phyloP scores from a whole-genome alignment of 2,329 filamentous ascomycete species.

The Pyrenophora teres region DNA sequence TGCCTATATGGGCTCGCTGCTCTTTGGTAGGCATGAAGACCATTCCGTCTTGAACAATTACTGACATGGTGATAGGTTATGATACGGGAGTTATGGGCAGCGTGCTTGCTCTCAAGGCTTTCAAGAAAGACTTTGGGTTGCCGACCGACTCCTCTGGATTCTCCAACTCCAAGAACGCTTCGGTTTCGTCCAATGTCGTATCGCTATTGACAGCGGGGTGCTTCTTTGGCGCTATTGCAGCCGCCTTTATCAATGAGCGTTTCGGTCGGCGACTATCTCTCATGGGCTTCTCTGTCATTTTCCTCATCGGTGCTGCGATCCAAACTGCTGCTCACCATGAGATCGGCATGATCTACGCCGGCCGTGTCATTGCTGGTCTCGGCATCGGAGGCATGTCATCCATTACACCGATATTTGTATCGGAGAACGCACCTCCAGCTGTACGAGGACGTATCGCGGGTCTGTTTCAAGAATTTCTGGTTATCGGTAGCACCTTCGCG shows the following conservation, averaged over 20 bases:
- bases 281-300: conserved; percentile 9
- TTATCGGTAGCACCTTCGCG: conserved; percentile 43
- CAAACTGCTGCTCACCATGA: conserved; percentile 13
- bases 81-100: conserved; percentile 16
- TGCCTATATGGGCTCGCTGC: conserved; percentile 15
- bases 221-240: conserved; percentile 15
- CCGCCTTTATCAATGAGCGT: conserved; percentile 11
- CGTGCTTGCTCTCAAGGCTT: conserved; percentile 12
- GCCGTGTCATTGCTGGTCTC: conserved; percentile 57
- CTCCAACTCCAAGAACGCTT: conserved; percentile 9
- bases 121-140: conserved; percentile 13
- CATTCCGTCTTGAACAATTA: not conserved
- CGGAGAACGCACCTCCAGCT: conserved; percentile 60
- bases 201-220: conserved; percentile 12
- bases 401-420: conserved; percentile 55
- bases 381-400: conserved; percentile 60
- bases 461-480: conserved; percentile 55
- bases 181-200: conserved; percentile 10
- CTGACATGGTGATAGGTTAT: conserved; percentile 6
- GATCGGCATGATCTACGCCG: conserved; percentile 12
- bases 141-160: conserved; percentile 12
- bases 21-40: conserved; percentile 2
- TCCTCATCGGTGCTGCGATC: conserved; percentile 12
- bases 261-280: conserved; percentile 11
- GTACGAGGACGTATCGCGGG: conserved; percentile 64